A percentile compares a stretch with the other conserved stretches of the same genome.
These are phyloP conservation scores for Wickerhamiella allomyrinae DNA, from an alignment of 805 yeast genomes.

Conservation along the genomic window DNA sequence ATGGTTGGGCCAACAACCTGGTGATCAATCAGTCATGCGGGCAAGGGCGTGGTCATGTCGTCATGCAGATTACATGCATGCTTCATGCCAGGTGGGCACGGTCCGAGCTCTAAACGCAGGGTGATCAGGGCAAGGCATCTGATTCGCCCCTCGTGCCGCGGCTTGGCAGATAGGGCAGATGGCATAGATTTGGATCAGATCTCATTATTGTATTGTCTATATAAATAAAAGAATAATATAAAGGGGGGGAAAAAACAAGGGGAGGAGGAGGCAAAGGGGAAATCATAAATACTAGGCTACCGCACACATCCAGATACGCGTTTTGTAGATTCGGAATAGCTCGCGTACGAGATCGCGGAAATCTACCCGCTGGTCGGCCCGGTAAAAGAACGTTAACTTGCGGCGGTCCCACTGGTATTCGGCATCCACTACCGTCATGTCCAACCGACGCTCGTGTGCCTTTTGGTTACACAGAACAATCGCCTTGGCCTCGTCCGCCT, in stretches of 20 bases:
- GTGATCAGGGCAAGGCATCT: too few relatives aligned
- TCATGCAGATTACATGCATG: too few relatives aligned
- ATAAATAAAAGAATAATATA: not conserved
- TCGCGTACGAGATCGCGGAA: constrained; percentile 67
- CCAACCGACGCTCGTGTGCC: constrained; percentile 33
- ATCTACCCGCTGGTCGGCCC: constrained; percentile 53
- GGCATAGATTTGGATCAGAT: too few relatives aligned
- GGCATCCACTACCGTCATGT: constrained; percentile 56
- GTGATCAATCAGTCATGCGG: too few relatives aligned
- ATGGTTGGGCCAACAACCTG: too few relatives aligned
- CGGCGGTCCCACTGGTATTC: constrained; percentile 80
- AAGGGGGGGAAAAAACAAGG: too few relatives aligned
- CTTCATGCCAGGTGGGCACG: too few relatives aligned
- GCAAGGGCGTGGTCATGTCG: too few relatives aligned
- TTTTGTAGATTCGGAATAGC: constrained; percentile 58
- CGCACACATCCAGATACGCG: constrained; percentile 83
- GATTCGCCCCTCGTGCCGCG: too few relatives aligned
- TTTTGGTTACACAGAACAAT: constrained; percentile 47
- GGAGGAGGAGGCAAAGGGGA: too few relatives aligned
- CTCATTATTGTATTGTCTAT: not conserved
- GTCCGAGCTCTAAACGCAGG: too few relatives aligned
- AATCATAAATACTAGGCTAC: constrained; percentile 22
- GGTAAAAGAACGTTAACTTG: constrained; percentile 63
- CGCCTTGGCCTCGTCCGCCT: constrained; percentile 57
- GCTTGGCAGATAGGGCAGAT: too few relatives aligned